Percentiles rank a stretch among this genome's conserved stretches.
phyloP scores from a whole-genome alignment of 2,329 filamentous ascomycete genomes.

The Albifimbria verrucaria region DNA sequence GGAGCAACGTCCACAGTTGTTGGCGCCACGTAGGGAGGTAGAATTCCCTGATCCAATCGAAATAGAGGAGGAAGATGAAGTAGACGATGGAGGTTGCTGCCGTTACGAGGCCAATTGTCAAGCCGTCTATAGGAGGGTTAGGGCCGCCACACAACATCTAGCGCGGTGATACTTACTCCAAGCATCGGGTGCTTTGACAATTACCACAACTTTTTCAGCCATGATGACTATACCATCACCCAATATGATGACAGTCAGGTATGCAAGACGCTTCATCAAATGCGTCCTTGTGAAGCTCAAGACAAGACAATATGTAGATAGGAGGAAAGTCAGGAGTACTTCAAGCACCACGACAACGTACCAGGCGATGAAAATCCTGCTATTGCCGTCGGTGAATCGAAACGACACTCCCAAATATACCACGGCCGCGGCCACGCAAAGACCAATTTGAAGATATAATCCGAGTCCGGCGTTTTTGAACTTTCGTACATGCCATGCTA shows the following conservation, averaged over 20 bases:
- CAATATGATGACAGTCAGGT: conserved; percentile 64
- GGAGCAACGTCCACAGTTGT: conserved; percentile 54
- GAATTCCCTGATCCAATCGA: conserved; percentile 64
- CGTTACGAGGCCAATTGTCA: conserved; percentile 37
- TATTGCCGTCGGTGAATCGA: conserved; percentile 30
- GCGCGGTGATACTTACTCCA: conserved; percentile 29
- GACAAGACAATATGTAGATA: conserved; percentile 53
- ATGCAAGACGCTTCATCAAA: conserved; percentile 59
- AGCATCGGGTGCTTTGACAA: conserved; percentile 37
- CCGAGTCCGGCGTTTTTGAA: conserved; percentile 33
- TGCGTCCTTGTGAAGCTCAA: conserved; percentile 61
- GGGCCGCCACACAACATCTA: background rate
- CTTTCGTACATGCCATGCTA: conserved; percentile 39
- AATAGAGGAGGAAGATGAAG: conserved; percentile 44
- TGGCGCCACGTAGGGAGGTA: conserved; percentile 56
- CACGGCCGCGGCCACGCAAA: conserved; percentile 30
- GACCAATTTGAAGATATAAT: conserved; percentile 29
- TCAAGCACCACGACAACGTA: conserved; percentile 54
- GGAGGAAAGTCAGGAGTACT: conserved; percentile 44
- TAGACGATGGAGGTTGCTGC: conserved; percentile 39
- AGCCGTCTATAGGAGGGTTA: conserved; percentile 23
- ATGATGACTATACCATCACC: conserved; percentile 64
- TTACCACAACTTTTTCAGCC: conserved; percentile 45
- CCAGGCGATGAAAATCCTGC: conserved; percentile 39
- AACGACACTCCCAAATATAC: conserved; percentile 41